Percentiles rank a stretch among this genome's conserved stretches.
Evolutionary conservation across 2,329 filamentous ascomycete species (phyloP).

Genomic region (Rhytidhysteron rufulum): DNA sequence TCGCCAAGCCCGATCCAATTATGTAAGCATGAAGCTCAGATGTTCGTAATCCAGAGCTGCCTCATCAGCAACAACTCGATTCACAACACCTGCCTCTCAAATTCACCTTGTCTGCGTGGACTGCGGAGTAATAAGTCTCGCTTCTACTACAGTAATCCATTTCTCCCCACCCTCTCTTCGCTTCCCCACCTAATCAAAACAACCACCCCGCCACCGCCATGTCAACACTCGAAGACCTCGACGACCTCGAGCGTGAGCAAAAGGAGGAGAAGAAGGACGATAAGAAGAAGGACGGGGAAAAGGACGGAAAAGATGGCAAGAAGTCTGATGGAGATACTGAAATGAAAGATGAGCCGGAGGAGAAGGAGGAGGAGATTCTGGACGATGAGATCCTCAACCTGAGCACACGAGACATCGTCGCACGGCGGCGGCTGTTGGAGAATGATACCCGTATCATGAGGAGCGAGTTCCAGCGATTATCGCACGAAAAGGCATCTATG

Average conservation of each 20-base stretch:
- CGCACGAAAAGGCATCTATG: conserved; percentile 95
- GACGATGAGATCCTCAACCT: conserved; percentile 91
- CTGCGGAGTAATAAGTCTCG: too few relatives aligned
- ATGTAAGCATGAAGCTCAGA: conserved; percentile 13
- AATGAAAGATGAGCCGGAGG: conserved; percentile 76
- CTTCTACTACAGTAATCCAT: too few relatives aligned
- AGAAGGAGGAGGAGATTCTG: conserved; percentile 74
- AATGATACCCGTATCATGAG: conserved; percentile 99
- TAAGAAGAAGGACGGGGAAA: conserved; percentile 47
- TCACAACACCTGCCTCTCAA: too few relatives aligned
- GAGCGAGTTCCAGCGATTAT: conserved; percentile 90
- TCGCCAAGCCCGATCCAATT: conserved; percentile 7
- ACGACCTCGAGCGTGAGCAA: conserved; percentile 78
- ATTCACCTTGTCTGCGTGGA: too few relatives aligned
- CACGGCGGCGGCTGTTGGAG: conserved; percentile 84
- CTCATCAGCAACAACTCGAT: too few relatives aligned
- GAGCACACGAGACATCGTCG: conserved; percentile 91
- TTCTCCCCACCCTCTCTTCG: not conserved
- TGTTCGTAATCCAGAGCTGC: conserved; percentile 33
- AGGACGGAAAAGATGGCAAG: conserved; percentile 50
- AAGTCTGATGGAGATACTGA: conserved; percentile 72
- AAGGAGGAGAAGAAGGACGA: conserved; percentile 66
- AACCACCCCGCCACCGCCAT: conserved; percentile 49
- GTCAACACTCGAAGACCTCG: conserved; percentile 90
- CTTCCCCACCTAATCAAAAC: conserved; percentile 1